These are phyloP conservation scores for Coemansia biformis DNA, from an alignment of 192 early-diverging fungal species.

Conservation along the genomic window DNA sequence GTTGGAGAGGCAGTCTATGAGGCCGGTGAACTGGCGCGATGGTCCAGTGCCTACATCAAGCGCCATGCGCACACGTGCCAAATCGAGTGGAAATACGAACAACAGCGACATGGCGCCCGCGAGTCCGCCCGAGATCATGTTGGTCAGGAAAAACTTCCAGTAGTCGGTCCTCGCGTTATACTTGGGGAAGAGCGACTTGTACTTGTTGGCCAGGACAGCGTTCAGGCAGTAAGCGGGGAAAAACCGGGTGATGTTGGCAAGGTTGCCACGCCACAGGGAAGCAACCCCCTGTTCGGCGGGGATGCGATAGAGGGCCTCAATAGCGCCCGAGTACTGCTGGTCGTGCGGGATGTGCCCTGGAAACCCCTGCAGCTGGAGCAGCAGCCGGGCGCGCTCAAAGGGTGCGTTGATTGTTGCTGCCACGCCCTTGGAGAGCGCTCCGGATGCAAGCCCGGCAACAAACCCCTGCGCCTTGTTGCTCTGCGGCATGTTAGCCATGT, in stretches of 20 bases:
- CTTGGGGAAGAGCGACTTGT: too few species aligned
- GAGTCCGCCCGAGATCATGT: constrained; percentile 89
- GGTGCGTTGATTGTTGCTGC: constrained; percentile 96
- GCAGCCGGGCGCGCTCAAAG: constrained; percentile 94
- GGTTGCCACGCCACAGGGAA: constrained; percentile 83
- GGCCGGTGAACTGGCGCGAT: constrained; percentile 86
- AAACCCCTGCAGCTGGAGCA: constrained; percentile 85
- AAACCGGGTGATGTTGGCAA: constrained; percentile 92
- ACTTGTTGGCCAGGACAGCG: constrained; percentile 94
- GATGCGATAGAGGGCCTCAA: constrained; percentile 85
- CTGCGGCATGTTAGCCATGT: too few species aligned
- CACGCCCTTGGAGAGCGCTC: constrained; percentile 93
- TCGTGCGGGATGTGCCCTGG: constrained; percentile 49
- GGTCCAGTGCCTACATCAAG: constrained; percentile 70
- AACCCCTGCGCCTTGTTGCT: constrained; percentile 5
- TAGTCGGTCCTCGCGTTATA: constrained; percentile 78
- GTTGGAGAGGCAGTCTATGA: constrained; percentile 69
- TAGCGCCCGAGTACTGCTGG: constrained; percentile 84
- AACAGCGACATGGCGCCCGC: constrained; percentile 84
- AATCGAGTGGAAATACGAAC: constrained; percentile 95
- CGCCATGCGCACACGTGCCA: constrained; percentile 95
- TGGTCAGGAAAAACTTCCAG: constrained; percentile 80
- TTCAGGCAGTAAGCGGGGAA: constrained; percentile 96
- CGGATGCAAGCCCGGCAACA: constrained; percentile 69
- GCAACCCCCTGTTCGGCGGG: constrained; percentile 72